Percentiles rank a stretch among this genome's conserved stretches.
Conservation (phyloP, 2,329 filamentous ascomycete genomes). For the Pyrenochaeta sp. region DNA sequence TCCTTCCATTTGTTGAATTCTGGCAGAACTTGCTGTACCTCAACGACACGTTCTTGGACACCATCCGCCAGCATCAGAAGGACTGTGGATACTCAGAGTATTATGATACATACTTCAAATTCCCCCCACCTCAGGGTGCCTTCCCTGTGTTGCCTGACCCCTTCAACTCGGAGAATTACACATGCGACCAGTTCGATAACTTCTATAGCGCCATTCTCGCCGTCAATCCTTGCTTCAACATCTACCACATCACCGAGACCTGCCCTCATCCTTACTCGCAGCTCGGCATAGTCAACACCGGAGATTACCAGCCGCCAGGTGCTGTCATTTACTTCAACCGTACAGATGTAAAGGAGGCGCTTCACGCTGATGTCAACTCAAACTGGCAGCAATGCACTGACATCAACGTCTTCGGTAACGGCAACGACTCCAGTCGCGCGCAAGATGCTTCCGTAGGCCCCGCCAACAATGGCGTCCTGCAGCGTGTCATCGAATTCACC, state of each 20-base stretch:
- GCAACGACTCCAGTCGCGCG: constrained; percentile 26
- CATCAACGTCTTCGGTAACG: constrained; percentile 54
- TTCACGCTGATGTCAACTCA: constrained; percentile 57
- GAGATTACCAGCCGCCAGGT: constrained; percentile 52
- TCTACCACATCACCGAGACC: constrained; percentile 57
- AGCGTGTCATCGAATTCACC: constrained; percentile 60
- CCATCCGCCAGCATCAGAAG: constrained; percentile 43
- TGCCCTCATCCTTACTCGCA: constrained; percentile 55
- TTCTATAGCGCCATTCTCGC: constrained; percentile 51
- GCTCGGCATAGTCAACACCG: constrained; percentile 49
- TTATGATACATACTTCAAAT: constrained; percentile 47
- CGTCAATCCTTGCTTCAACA: constrained; percentile 61
- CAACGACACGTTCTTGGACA: constrained; percentile 53
- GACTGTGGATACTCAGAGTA: constrained; percentile 36
- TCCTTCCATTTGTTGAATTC: constrained; percentile 49
- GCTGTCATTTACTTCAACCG: constrained; percentile 61
- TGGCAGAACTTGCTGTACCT: constrained; percentile 54
- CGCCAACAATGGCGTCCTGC: constrained; percentile 53
- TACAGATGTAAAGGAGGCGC: constrained; percentile 59
- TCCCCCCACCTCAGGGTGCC: constrained; percentile 48
- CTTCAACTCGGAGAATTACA: constrained; percentile 29
- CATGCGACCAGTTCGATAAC: constrained; percentile 53
- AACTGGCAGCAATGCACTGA: constrained; percentile 54
- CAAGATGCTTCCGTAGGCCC: constrained; percentile 51
- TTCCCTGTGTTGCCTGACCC: constrained; percentile 43